A percentile compares a stretch with the other conserved stretches of the same genome.
Evolutionary conservation across 2,329 filamentous ascomycete genomes (phyloP).

Genomic region (Emmonsia crescens): DNA sequence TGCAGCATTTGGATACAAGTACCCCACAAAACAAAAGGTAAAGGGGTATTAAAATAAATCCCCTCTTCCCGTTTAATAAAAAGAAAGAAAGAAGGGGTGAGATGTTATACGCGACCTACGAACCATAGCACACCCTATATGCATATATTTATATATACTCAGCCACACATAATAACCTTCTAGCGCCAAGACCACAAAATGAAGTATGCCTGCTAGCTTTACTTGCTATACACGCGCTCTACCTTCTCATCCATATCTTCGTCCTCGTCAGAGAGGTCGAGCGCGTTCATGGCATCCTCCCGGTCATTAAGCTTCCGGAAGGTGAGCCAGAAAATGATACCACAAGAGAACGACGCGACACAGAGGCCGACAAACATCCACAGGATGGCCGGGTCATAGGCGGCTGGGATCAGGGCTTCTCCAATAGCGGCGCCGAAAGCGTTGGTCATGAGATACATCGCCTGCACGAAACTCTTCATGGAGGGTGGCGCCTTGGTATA

Average conservation of each 20-base stretch:
- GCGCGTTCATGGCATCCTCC: constrained; percentile 42
- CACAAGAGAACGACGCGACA: constrained; percentile 37
- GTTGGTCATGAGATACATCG: constrained; percentile 48
- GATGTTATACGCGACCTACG: neutral
- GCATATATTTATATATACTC: neutral
- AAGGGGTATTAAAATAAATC: neutral
- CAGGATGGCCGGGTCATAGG: constrained; percentile 53
- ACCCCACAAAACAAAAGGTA: neutral
- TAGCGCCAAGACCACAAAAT: neutral
- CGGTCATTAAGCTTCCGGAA: constrained; percentile 40
- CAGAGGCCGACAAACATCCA: constrained; percentile 57
- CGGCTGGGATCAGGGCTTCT: constrained; percentile 49
- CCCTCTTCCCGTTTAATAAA: neutral
- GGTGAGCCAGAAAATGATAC: constrained; percentile 43
- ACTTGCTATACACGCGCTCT: neutral
- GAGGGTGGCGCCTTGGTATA: constrained; percentile 61
- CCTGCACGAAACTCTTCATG: constrained; percentile 54
- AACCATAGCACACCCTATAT: neutral
- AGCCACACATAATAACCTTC: neutral
- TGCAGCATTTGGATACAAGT: neutral
- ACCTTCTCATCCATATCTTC: neutral
- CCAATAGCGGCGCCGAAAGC: constrained; percentile 50
- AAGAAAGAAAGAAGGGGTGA: neutral
- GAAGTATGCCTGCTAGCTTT: neutral
- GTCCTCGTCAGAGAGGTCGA: constrained; percentile 29